Conservation (phyloP, 164 flowering plant genomes). For the Tetracentron sinense region DNA sequence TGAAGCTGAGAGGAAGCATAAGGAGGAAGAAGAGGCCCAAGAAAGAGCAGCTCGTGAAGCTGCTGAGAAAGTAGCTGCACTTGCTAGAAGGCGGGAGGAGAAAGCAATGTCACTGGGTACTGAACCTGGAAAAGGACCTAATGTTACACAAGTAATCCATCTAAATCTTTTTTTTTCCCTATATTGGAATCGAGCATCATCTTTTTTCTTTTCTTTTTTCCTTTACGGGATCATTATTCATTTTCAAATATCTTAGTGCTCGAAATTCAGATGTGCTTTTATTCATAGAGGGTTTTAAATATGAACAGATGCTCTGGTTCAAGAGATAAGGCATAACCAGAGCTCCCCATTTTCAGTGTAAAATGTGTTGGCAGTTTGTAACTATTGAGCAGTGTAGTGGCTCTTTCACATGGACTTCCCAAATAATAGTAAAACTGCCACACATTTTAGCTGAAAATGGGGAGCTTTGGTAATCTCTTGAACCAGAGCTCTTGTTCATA, state of each 20-base stretch:
- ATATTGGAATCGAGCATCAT: background rate
- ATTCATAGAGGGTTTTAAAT: too few species aligned
- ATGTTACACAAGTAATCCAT: constrained; percentile 71
- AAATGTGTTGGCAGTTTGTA: too few species aligned
- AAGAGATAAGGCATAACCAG: too few species aligned
- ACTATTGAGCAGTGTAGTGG: too few species aligned
- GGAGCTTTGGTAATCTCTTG: too few species aligned
- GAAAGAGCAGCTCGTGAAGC: constrained; percentile 85
- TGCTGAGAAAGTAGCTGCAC: constrained; percentile 83
- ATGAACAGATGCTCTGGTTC: too few species aligned
- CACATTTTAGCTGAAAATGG: too few species aligned
- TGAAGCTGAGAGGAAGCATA: constrained; percentile 83
- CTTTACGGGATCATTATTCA: background rate
- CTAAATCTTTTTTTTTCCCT: background rate
- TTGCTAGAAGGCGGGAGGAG: constrained; percentile 70
- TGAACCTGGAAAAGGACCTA: constrained; percentile 94
- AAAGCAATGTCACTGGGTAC: constrained; percentile 75
- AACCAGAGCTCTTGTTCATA: too few species aligned
- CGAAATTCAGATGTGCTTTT: too few species aligned
- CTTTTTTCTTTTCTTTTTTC: background rate
- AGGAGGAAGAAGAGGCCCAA: constrained; percentile 91
- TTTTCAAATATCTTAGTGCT: background rate
- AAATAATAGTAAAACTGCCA: too few species aligned
- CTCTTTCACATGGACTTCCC: too few species aligned
- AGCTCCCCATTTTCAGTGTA: too few species aligned